Percentiles rank a stretch among this genome's conserved stretches.
Conservation (phyloP, 2,329 filamentous ascomycete genomes). For the Fusarium agapanthi region DNA sequence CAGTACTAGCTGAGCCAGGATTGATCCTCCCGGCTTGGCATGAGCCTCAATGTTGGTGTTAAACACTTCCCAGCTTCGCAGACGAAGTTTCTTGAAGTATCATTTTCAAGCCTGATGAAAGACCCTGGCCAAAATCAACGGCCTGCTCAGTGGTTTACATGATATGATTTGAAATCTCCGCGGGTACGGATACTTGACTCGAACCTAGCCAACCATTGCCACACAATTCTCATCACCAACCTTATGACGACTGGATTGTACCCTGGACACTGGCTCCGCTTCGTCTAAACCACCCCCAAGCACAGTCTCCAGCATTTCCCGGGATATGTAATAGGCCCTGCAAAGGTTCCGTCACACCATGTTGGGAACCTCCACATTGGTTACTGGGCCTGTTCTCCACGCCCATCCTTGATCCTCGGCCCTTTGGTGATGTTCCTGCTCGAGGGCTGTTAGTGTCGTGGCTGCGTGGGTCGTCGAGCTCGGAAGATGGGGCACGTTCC, state of each 20-base stretch:
- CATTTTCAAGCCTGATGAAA: not conserved
- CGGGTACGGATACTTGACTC: conserved; percentile 6
- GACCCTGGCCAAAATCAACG: not conserved
- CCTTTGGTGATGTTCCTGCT: conserved; percentile 20
- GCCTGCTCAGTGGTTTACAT: not conserved
- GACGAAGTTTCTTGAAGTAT: not conserved
- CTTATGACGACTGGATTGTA: conserved; percentile 19
- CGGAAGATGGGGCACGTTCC: conserved; percentile 5
- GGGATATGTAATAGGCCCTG: not conserved
- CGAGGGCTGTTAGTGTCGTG: conserved; percentile 23
- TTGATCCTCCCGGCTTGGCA: conserved; percentile 27
- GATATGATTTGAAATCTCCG: conserved; percentile 11
- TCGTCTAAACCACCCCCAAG: conserved; percentile 7
- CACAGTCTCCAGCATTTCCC: not conserved
- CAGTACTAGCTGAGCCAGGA: conserved; percentile 1
- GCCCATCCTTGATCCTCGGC: conserved; percentile 23
- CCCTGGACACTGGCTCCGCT: conserved; percentile 22
- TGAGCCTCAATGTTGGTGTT: conserved; percentile 6
- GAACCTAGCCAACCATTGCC: conserved; percentile 11
- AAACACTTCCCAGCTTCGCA: not conserved
- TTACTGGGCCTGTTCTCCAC: not conserved
- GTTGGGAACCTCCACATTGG: conserved; percentile 18
- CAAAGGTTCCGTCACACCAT: conserved; percentile 23
- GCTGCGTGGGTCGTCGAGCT: conserved; percentile 25
- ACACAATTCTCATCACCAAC: conserved; percentile 20